Evolutionary conservation across 768 basidiomycete genomes (phyloP), one percentile per base, ranked within the genome.

Genomic region (Cubamyces sp.): DNA sequence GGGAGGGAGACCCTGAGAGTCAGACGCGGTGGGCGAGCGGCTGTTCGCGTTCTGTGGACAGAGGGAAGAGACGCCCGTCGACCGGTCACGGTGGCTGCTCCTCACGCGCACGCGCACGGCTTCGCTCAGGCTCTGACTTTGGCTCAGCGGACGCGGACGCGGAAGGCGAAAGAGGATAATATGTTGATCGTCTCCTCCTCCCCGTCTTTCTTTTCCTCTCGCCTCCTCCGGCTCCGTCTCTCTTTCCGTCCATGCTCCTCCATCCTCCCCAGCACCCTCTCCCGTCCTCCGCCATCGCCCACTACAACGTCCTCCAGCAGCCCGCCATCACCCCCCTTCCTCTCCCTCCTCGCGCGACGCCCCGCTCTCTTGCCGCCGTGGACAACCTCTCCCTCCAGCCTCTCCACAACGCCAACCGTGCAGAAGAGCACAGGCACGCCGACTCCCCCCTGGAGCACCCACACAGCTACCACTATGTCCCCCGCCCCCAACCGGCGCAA

Each of bases 381-480:
- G 66, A 64, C 66, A 54, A 45, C 34, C 41, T 60, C 49, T 34
- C 57, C 39, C 43, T 42, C 47, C 56, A 39, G 21, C 56, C 60
- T 39, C 53, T 26, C 45, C 28, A 16, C 51, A 45, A 51, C 50
- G 48, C 55, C 45, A 53, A 21, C 42, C 60, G 30, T 25, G 41
- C 43, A 21, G 34, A 34, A 56, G 55, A 64, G 34, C 57, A 34
- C 39, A 52, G 42, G 37, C 51, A 45, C 47, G 23, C 45, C 34
- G 57, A 51, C 60, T 55, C 62, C 37, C 61, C 64, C 42, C 66
- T 61, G 59, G 62, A 58, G 48, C 47, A 34, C 49, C 34, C 53
- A 48, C 18, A 63, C 53, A 42, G 18, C 52, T 64, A 53, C 64
- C 62, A 59, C 60, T 68, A 68, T 68, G 67, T 65, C 64, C 64